phyloP scores from a whole-genome alignment of 176 grass and related monocot genomes.

The Lolium perenne region DNA sequence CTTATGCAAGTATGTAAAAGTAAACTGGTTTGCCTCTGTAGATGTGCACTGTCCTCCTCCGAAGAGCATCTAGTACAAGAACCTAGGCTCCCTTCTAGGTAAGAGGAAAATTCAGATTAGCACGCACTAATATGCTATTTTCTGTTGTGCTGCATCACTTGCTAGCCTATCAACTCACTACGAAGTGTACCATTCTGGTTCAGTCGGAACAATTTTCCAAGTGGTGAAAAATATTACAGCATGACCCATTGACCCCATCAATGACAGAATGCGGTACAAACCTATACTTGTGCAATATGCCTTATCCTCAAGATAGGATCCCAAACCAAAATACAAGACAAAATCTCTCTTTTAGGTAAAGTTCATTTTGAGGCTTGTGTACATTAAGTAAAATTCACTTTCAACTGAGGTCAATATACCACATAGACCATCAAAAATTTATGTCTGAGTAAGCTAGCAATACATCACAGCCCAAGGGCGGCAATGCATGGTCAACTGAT shows the following conservation, averaged over 20 bases:
- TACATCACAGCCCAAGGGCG: slow-evolving; percentile 25
- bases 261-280: slow-evolving; percentile 3
- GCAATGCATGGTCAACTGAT: slow-evolving; percentile 12
- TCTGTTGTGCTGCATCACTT: neutral
- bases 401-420: slow-evolving; percentile 2
- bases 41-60: neutral
- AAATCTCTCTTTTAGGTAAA: slow-evolving; percentile 11
- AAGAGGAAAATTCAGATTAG: slow-evolving; percentile 3
- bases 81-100: neutral
- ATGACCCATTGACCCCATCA: neutral
- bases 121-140: slow-evolving; percentile 7
- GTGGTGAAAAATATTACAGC: slow-evolving; percentile 5
- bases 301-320: neutral
- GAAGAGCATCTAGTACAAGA: neutral
- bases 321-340: slow-evolving; percentile 1
- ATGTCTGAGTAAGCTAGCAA: slow-evolving; percentile 9
- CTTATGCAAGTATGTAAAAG: neutral
- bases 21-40: slow-evolving; percentile 10
- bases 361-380: neutral
- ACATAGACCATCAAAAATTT: neutral
- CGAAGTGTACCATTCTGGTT: neutral
- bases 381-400: neutral
- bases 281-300: neutral
- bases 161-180: slow-evolving; percentile 7
- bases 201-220: slow-evolving; percentile 5